Conservation (phyloP, 2,329 filamentous ascomycete genomes). For the Cyclaneusma minus region DNA sequence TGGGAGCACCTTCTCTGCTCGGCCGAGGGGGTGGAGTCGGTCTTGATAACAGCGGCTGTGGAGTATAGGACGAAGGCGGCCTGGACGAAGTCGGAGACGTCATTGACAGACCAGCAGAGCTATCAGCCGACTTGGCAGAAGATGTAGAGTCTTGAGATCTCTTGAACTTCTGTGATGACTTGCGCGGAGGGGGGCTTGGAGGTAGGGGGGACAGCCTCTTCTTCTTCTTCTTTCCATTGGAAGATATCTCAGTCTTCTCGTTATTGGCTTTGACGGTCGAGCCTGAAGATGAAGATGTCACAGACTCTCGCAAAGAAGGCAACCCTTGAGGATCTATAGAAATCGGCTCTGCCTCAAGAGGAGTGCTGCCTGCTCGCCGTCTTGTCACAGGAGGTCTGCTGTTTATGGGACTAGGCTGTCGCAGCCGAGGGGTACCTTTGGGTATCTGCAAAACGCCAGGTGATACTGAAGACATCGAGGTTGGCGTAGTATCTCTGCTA, state of each 20-base stretch:
- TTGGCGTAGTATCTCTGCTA: slow-evolving; percentile 65
- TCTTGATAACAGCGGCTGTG: neutral
- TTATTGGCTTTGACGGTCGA: slow-evolving; percentile 46
- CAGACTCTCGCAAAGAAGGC: slow-evolving; percentile 50
- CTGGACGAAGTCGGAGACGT: slow-evolving; percentile 5
- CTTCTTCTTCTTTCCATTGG: slow-evolving; percentile 23
- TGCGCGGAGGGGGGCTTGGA: slow-evolving; percentile 45
- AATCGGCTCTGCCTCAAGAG: slow-evolving; percentile 30
- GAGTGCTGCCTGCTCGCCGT: slow-evolving; percentile 37
- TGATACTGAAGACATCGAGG: slow-evolving; percentile 62
- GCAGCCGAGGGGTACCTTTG: slow-evolving; percentile 20
- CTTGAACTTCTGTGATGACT: slow-evolving; percentile 41
- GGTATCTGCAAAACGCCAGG: slow-evolving; percentile 39
- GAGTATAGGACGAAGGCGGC: too few species aligned
- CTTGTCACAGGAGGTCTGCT: slow-evolving; percentile 45
- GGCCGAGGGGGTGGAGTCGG: slow-evolving; percentile 38
- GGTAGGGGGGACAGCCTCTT: slow-evolving; percentile 31
- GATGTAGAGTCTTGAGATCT: slow-evolving; percentile 22
- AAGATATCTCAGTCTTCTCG: slow-evolving; percentile 20
- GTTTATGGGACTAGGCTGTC: slow-evolving; percentile 38
- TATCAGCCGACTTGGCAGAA: slow-evolving; percentile 22
- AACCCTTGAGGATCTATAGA: slow-evolving; percentile 39
- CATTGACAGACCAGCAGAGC: slow-evolving; percentile 16
- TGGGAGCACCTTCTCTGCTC: slow-evolving; percentile 51
- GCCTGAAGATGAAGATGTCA: slow-evolving; percentile 57